Evolutionary conservation across 306 rosid species (phyloP).

Genomic region (Sesbania bispinosa): DNA sequence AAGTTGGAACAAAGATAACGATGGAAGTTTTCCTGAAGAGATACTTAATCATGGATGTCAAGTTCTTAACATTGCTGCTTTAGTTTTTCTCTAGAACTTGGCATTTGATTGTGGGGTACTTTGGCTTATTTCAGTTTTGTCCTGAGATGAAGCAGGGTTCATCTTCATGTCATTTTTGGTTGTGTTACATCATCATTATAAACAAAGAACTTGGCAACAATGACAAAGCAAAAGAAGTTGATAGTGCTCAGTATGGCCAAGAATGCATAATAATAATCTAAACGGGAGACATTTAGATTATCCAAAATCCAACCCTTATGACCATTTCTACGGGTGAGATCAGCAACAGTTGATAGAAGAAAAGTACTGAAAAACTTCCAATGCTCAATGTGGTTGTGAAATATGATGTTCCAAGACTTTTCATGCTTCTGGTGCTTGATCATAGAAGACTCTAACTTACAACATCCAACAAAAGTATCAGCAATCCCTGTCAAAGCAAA

Average conservation of each 20-base stretch:
- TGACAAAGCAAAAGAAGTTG: constrained; percentile 57
- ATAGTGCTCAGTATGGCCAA: constrained; percentile 47
- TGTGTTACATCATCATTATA: constrained; percentile 43
- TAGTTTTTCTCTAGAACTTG: too few relatives aligned
- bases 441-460: constrained; percentile 79
- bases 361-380: constrained; percentile 58
- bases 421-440: constrained; percentile 79
- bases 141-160: constrained; percentile 17
- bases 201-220: constrained; percentile 49
- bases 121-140: too few relatives aligned
- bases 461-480: constrained; percentile 64
- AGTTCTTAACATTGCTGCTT: too few relatives aligned
- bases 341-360: constrained; percentile 51
- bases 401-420: constrained; percentile 74
- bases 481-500: constrained; percentile 63
- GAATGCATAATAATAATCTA: constrained; percentile 62
- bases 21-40: too few relatives aligned
- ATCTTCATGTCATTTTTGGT: constrained; percentile 23
- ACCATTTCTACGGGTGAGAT: constrained; percentile 36
- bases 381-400: constrained; percentile 58
- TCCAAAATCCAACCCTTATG: constrained; percentile 66
- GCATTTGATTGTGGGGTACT: too few relatives aligned
- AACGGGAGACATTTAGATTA: constrained; percentile 58
- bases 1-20: too few relatives aligned
- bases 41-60: too few relatives aligned